Conservation (phyloP, 2,329 filamentous ascomycete species). For the Fusarium graminum region DNA sequence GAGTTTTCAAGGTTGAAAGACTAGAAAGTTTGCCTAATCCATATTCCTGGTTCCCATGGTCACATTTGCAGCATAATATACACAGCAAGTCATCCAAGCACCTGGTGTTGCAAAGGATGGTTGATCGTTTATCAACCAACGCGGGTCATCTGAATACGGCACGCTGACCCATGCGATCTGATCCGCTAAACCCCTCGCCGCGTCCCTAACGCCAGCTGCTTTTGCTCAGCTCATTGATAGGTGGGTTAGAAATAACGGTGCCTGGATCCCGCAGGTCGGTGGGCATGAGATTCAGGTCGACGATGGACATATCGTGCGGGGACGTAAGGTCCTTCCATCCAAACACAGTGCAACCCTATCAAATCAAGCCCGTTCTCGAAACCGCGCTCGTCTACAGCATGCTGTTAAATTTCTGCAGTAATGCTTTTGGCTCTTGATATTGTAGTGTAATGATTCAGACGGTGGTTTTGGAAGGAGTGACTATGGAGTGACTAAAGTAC, state of each 20-base stretch:
- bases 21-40: conserved; percentile 1
- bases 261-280: conserved; percentile 46
- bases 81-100: background rate
- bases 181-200: conserved; percentile 43
- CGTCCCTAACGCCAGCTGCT: conserved; percentile 30
- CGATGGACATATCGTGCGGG: conserved; percentile 43
- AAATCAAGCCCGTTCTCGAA: conserved; percentile 15
- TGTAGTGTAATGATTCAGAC: conserved; percentile 20
- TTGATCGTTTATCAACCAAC: conserved; percentile 2
- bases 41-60: conserved; percentile 25
- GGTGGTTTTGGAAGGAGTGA: conserved; percentile 14
- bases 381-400: conserved; percentile 10
- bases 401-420: conserved; percentile 35
- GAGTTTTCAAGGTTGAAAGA: conserved; percentile 2
- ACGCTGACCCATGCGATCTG: conserved; percentile 38
- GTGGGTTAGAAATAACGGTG: conserved; percentile 39
- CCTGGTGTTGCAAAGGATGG: background rate
- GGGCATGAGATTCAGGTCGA: conserved; percentile 40
- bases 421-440: conserved; percentile 33
- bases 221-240: conserved; percentile 24
- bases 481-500: background rate
- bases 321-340: conserved; percentile 33
- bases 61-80: conserved; percentile 12
- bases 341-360: conserved; percentile 44
- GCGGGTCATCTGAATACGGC: conserved; percentile 42